phyloP scores from a whole-genome alignment of 768 basidiomycete genomes.

The Kwoniella europaea region DNA sequence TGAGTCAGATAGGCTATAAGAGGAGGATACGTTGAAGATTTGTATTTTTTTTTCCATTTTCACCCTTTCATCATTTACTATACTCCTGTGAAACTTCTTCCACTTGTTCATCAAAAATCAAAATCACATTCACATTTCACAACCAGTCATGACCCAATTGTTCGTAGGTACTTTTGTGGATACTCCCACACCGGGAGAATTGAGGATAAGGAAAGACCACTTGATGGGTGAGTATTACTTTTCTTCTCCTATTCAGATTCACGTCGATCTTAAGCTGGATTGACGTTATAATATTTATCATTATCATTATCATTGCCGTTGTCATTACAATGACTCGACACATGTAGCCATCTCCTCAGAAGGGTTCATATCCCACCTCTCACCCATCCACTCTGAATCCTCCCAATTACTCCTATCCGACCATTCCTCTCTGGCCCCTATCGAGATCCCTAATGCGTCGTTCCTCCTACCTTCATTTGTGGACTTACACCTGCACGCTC shows the following conservation, averaged over 20 bases:
- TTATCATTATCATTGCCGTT: too few species aligned
- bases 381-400: background rate
- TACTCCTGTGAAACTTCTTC: background rate
- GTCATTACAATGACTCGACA: too few species aligned
- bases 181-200: conserved; percentile 63
- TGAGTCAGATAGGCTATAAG: too few species aligned
- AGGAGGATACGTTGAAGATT: too few species aligned
- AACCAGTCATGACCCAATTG: background rate
- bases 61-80: too few species aligned
- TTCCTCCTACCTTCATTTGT: conserved; percentile 80
- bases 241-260: too few species aligned
- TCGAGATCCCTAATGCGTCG: conserved; percentile 13
- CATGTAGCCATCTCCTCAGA: conserved; percentile 25
- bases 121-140: background rate
- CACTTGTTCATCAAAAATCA: background rate
- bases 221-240: conserved; percentile 62
- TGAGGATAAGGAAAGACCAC: conserved; percentile 67
- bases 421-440: conserved; percentile 48
- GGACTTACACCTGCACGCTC: conserved; percentile 84
- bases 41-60: too few species aligned
- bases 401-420: conserved; percentile 14
- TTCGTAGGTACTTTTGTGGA: conserved; percentile 59
- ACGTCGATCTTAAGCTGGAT: too few species aligned
- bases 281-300: too few species aligned
- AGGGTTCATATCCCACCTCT: conserved; percentile 36